Evolutionary conservation across 2,329 filamentous ascomycete species (phyloP), one percentile per base, ranked within the genome.

Genomic region (Aspergillus hortae): DNA sequence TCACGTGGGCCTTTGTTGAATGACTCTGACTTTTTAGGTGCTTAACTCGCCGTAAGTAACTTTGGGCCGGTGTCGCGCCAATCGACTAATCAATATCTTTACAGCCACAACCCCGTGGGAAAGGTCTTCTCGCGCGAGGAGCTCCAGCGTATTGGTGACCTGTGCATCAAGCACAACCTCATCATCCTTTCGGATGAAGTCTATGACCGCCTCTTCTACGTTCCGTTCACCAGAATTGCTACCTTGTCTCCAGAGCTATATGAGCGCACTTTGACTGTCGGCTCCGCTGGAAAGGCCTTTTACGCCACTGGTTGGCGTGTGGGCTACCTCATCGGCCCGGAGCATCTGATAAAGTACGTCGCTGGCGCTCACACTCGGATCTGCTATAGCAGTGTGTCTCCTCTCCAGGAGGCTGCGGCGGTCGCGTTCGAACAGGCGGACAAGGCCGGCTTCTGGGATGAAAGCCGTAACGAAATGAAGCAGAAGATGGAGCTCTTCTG

Each of bases 301-400:
- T 97, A 97, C 67, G 90, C 90, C 51, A 99, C 94, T 0, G 94
- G 94, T 44, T 99, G 94, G 94, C 86, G 94, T 52, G 92, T 97
- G 60, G 89, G 94, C 50, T 99, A 92, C 85, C 78, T 99, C 35
- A 94, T 97, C 66, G 94, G 94, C 0, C 90, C 89, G 0, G 83
- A 90, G 48, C 83, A 96, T 55, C 78, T 97, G 48, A 91, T 97
- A 74, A 88, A 95, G 68, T 89, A 96, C 68, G 92, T 96, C 32
- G 85, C 89, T 10, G 90, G 90, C 15, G 94, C 94, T 1, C 94
- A 99, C 71, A 97, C 92, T 0, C 84, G 92, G 49, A 97, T 99
- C 67, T 97, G 94, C 79, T 99, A 94, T 77, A 91, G 88, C 46
- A 92, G 89, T 42, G 92, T 96, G 5, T 95, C 90, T 14, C 94